Conservation (phyloP, 345 rosid genomes). For the Brassica cretica region DNA sequence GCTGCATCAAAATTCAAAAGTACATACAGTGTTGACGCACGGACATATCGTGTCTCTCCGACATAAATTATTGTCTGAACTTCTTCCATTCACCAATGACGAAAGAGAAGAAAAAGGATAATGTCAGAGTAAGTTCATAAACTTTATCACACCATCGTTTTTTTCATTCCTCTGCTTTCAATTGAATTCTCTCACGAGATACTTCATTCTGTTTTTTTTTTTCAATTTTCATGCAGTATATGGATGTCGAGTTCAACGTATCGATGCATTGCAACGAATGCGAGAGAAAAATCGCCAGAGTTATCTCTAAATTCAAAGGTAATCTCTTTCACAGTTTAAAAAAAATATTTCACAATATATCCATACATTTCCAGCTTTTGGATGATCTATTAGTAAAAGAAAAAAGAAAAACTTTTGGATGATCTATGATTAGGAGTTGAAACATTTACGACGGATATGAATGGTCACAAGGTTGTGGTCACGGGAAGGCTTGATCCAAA, state of each 20-base stretch:
- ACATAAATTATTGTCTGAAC: background rate
- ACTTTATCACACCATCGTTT: background rate
- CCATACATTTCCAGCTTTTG: background rate
- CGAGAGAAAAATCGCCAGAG: constrained; percentile 61
- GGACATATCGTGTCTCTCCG: constrained; percentile 21
- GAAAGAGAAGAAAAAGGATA: constrained; percentile 32
- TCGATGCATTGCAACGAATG: constrained; percentile 86
- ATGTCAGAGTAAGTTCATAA: constrained; percentile 30
- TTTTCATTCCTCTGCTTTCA: background rate
- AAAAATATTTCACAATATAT: background rate
- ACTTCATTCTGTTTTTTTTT: background rate
- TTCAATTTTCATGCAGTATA: constrained; percentile 38
- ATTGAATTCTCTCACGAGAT: background rate
- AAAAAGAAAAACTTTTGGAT: background rate
- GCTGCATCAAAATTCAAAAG: constrained; percentile 16
- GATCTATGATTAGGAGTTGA: constrained; percentile 55
- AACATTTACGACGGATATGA: constrained; percentile 67
- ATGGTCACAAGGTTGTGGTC: constrained; percentile 57
- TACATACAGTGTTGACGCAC: background rate
- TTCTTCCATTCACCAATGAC: constrained; percentile 18
- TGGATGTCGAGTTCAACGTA: constrained; percentile 49
- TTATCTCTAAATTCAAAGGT: constrained; percentile 54
- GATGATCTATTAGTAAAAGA: background rate
- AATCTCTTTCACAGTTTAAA: background rate
- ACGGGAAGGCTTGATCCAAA: constrained; percentile 56